Base-by-base conservation (phyloP, 192 early-diverging fungal genomes). In the Coemansia asiatica region DNA sequence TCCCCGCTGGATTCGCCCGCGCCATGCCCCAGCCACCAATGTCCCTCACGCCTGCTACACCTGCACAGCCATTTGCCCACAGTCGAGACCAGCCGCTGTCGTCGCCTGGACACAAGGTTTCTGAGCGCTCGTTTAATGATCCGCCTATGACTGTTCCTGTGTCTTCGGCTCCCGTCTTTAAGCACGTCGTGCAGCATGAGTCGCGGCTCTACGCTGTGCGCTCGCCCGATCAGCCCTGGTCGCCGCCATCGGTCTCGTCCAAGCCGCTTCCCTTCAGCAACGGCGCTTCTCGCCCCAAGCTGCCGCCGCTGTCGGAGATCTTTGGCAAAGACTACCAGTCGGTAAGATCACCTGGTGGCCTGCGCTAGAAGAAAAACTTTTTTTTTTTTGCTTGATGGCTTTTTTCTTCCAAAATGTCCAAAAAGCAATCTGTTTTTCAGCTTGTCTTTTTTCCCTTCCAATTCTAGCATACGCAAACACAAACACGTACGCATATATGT, bases 321-420 rank as follows among this genome's bases (percentile, higher is more conserved):
- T 70, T 81, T 27, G 79, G 79, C 33, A 81, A 71, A 27, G 72
- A 81, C 33, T 81, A 72, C 29, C 79, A 60, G 59, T 48, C 56
- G 46, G 54, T 69, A 18, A 16, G 74, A 60, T 63, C 78, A 18
- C 66, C 78, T 18, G 48, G 40, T 22, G 29, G 22, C 44, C 19
- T 60, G 46, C 21, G 15, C 61, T 28, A 18, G 26, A 15, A n/a
- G n/a, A n/a, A n/a, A 15, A 8, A 4, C 2, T 13, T 3, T 44
- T 8, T 18, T 44, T 44, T 44, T 44, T 19, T 48, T 13, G 16
- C 15, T 48, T n/a, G 21, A n/a, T 48, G 46, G 16, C 15, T 19
- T n/a, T 48, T 13, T 48, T n/a, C 46, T n/a, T 48, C 16, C 46
- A 48, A 48, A 48, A 3, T n/a, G 46, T 19, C 16, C 16, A 44